phyloP scores from a whole-genome alignment of 306 rosid genomes.

The Trifolium repens region DNA sequence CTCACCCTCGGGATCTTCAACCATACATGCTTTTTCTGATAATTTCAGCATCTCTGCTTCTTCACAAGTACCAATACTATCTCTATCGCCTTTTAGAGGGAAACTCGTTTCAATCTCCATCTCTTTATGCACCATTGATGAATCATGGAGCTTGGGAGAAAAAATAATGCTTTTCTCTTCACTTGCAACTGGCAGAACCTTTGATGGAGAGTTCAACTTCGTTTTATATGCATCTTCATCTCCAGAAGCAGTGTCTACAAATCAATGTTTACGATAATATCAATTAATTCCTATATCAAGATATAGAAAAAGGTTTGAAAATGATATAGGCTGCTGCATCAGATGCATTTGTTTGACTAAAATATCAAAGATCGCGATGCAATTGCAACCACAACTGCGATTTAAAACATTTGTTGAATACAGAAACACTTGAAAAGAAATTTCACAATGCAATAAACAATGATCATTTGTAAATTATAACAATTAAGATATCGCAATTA shows the following conservation, averaged over 20 bases:
- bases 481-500: background rate
- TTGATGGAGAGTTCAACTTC: constrained; percentile 1
- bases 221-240: constrained; percentile 30
- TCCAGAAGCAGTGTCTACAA: constrained; percentile 29
- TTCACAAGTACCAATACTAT: too few species aligned
- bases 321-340: background rate
- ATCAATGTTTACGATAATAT: constrained; percentile 13
- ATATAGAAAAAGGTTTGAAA: background rate
- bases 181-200: background rate
- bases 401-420: background rate
- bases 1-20: background rate
- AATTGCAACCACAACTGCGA: background rate
- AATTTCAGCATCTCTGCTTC: too few species aligned
- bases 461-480: too few species aligned
- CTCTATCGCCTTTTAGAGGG: too few species aligned
- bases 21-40: background rate
- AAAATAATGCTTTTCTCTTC: background rate
- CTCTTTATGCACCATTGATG: constrained; percentile 11
- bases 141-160: constrained; percentile 17
- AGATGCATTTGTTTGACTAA: background rate
- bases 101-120: background rate
- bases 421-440: background rate
- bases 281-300: background rate
- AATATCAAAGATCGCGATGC: background rate
- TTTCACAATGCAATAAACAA: too few species aligned